Base-by-base conservation (phyloP, 2,329 filamentous ascomycete genomes). In the Calonectria multiphialidica region DNA sequence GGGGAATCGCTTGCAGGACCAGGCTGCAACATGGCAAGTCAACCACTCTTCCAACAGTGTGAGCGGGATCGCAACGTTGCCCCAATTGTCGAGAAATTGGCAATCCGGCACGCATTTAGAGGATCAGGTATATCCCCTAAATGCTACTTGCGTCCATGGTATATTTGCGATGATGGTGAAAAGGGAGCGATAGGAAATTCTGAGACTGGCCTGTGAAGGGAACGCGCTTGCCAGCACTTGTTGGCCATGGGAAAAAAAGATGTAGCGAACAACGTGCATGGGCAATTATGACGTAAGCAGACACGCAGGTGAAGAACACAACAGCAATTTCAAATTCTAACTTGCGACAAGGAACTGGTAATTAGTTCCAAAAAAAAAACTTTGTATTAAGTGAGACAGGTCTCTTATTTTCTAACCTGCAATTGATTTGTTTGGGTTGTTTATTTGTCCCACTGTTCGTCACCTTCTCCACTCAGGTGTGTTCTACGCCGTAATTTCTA, bases 11-110 rank as follows among this genome's bases (percentile, higher is more conserved):
- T 64, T 61, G 68, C 68, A 71, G 63, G 64, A 68, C 45, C 53
- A 63, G 63, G 21, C 50, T 49, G 72, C 75, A 76, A 68, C 68
- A 47, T 35, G 70, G 57, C 35, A 72, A 70, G 40, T 57, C 64
- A 78, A 79, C 78, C 78, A 79, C 78, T 79, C 78, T 75, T 79
- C 65, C 74, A 72, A 42, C 40, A 44, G 47, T 61, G 15, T 15
- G 21, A 53, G 65, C 61, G 55, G 44, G 66, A 50, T 57, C 67
- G 66, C 55, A 73, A 67, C 25, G 49, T 40, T 49, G 35, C 61
- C 47, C 49, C 42, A 66, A 47, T 64, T 59, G 71, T 64, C 68
- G 70, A 45, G 47, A 57, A 42, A 53, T 37, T 65, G 61, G 23
- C 30, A 59, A 70, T 62, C 42, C 45, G 53, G 64, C 59, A 21